Evolutionary conservation across 352 stramenopile genomes (phyloP), one percentile per base, ranked within the genome.

Genomic region (Phytophthora colocasiae): DNA sequence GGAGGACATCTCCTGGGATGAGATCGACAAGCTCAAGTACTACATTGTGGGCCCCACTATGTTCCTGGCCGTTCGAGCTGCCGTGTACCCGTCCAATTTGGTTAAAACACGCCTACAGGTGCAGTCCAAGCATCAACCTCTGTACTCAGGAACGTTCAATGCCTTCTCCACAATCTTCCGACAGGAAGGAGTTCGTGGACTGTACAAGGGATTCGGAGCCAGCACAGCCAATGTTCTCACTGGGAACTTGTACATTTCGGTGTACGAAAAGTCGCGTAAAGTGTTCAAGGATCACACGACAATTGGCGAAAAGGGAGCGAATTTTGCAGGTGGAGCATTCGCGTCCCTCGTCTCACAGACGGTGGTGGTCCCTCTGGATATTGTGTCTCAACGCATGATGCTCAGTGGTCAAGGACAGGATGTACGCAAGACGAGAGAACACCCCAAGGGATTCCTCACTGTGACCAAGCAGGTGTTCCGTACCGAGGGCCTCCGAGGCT

Each of bases 301-400:
- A 49, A 79, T 91, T 41, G 78, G 69, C 15, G 83, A 90, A 26
- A 93, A 92, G 58, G 64, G 71, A 5, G 73, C 83, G 40, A 96
- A 96, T 63, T 94, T 96, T 59, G 77, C 83, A 0, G 85, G 85
- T 15, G 89, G 89, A 48, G 87, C 87, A 1, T 81, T 74, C 34
- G 89, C 89, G 38, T 95, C 89, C 31, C 71, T 96, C 45, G 68
- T 95, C 48, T 94, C 86, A 47, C 89, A 96, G 76, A 95, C 87
- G 34, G 76, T 96, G 32, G 85, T 96, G 45, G 89, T 96, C 41
- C 87, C 89, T 46, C 77, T 96, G 12, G 90, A 97, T 66, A 95
- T 97, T 53, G 88, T 97, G 57, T 94, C 87, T 45, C 90, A 97
- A 61, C 83, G 83, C 52, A 93, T 97, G 85, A 96, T 97, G 90